These are phyloP conservation scores for Psidium guajava DNA, from an alignment of 345 rosid species.

Conservation along the genomic window DNA sequence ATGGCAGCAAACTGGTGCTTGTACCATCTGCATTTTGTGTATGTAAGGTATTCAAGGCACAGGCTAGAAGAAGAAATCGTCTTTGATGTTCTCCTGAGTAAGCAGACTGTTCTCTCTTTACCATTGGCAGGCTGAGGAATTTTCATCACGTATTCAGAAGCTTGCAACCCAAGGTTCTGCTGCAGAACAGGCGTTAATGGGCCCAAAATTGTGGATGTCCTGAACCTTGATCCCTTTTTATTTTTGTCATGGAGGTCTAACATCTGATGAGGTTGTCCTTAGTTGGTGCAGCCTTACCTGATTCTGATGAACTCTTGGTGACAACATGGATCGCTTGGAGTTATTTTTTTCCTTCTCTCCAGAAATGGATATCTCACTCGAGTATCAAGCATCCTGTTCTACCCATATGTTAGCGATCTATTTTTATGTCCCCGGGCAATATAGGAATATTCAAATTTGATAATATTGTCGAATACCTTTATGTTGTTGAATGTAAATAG, in stretches of 20 bases:
- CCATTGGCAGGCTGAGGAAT: slow-evolving; percentile 75
- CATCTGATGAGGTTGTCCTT: background rate
- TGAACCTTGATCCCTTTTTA: slow-evolving; percentile 10
- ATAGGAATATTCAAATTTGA: background rate
- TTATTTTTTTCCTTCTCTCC: background rate
- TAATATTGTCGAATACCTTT: background rate
- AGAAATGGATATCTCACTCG: background rate
- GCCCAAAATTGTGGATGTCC: slow-evolving; percentile 69
- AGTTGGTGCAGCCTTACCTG: background rate
- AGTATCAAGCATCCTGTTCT: background rate
- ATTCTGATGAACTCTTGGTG: background rate
- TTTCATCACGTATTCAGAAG: slow-evolving; percentile 67
- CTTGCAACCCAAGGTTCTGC: slow-evolving; percentile 67
- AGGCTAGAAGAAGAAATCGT: background rate
- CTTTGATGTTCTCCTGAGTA: background rate
- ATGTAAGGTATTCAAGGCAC: no score
- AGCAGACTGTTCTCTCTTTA: background rate
- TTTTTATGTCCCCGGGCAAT: background rate
- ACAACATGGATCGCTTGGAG: background rate
- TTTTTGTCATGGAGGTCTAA: background rate
- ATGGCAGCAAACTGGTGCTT: background rate
- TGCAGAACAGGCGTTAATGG: slow-evolving; percentile 41
- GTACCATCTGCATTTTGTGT: background rate
- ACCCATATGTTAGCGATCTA: background rate
- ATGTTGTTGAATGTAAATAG: background rate